Base-by-base conservation (phyloP, 768 basidiomycete genomes). In the Tylopilus balloui region DNA sequence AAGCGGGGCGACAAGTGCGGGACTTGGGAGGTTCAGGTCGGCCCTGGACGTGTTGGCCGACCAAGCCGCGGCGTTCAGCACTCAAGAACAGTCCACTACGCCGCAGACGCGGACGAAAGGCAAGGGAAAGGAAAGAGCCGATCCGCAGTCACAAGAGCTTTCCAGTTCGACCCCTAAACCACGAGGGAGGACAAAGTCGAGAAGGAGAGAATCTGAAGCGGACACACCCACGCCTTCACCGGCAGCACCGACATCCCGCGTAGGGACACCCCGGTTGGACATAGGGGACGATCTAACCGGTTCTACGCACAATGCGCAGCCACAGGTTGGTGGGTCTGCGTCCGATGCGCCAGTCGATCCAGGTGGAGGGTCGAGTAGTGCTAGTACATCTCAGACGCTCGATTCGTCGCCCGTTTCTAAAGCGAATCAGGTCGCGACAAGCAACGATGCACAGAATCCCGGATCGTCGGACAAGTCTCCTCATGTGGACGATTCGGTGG, bases 21-120 rank as follows among this genome's bases (percentile, higher is more conserved):
- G 47, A 41, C 41, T 14, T 23, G 60, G 58, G 27, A 57, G 72
- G 41, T 65, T 74, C 39, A 69, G 66, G 51, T 78, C 79, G 51
- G 86, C 81, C 7, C 68, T 88, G 58, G 84, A 88, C 57, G 84
- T 88, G 8, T 69, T 88, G 28, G 86, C 86, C 1, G 84, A 86
- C 55, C 84, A 87, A 61, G 84, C 86, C 3, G 81, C 81, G 8
- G 78, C 69, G 14, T 77, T 78, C 64, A 65, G 71, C 63, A 61
- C 73, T 56, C 52, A 71, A 58, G 60, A 71, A 53, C 63, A 59
- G 47, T 15, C 54, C 5, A n/a, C 32, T 5, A 14, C 45, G 17
- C 41, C 24, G 0, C 50, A 31, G 28, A 32, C 29, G 0, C 49
- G 41, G 15, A 17, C 34, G 4, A 57, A 57, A 51, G 63, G 45